Percentiles rank a stretch among this genome's conserved stretches.
Evolutionary conservation across 345 rosid species (phyloP).

Genomic region (Arabis alpina): DNA sequence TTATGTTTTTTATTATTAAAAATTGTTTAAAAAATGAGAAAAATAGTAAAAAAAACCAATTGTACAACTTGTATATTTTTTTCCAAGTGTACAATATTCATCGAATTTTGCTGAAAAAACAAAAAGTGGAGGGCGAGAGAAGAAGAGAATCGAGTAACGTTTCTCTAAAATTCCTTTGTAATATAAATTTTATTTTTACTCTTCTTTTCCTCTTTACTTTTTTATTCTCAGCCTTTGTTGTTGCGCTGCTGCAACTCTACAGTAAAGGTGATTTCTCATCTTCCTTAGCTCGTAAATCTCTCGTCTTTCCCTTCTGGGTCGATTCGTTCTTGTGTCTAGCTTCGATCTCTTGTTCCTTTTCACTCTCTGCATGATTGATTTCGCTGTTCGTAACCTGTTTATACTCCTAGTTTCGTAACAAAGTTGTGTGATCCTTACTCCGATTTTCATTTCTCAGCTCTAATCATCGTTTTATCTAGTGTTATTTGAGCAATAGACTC

Average conservation of each 20-base stretch:
- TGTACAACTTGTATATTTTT: neutral
- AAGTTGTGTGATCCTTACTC: neutral
- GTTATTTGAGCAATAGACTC: neutral
- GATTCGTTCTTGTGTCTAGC: neutral
- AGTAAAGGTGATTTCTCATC: slow-evolving; percentile 20
- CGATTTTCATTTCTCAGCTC: neutral
- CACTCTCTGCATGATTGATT: slow-evolving; percentile 37
- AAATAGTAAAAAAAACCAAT: too few species aligned
- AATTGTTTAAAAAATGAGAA: too few species aligned
- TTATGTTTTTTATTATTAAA: too few species aligned
- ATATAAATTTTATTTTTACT: neutral
- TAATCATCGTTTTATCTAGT: slow-evolving; percentile 3
- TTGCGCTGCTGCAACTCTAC: slow-evolving; percentile 30
- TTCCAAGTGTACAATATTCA: slow-evolving; percentile 17
- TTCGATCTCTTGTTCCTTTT: slow-evolving; percentile 27
- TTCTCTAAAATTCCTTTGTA: slow-evolving; percentile 28
- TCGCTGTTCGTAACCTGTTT: slow-evolving; percentile 12
- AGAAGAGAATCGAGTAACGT: slow-evolving; percentile 41
- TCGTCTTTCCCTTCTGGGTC: slow-evolving; percentile 12
- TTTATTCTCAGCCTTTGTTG: neutral
- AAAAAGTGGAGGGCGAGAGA: slow-evolving; percentile 34
- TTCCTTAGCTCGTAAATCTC: neutral
- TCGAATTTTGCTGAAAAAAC: slow-evolving; percentile 25
- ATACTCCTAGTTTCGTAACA: too few species aligned
- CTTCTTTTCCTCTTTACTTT: neutral